Evolutionary conservation across 768 basidiomycete genomes (phyloP), one percentile per base, ranked within the genome.

Genomic region (Pulveroboletus sp.): DNA sequence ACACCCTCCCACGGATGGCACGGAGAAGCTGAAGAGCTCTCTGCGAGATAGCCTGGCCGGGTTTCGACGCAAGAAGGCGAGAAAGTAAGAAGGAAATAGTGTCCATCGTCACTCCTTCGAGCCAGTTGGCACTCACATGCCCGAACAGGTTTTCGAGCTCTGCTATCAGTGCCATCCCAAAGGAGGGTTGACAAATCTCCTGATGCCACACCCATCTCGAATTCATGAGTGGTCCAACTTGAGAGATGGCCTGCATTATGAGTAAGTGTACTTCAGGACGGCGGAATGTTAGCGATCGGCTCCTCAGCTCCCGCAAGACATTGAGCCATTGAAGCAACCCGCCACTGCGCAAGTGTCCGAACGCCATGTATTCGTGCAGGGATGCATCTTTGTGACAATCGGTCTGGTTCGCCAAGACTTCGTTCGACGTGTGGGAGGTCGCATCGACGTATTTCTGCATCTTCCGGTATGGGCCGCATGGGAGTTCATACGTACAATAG

Each of bases 321-420:
- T 81, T 81, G 23, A 72, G 58, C 78, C 77, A 80, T 43, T 80
- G 79, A 0, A 81, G 51, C 2, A 40, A 57, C 0, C 64, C 46
- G 0, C 79, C 78, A 29, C 72, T 68, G 3, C 80, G 75, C 24
- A 81, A 50, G 39, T 67, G 62, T 14, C 68, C 72, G 41, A 77
- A 81, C 0, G 72, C 66, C 12, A 72, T 61, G 23, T 63, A 73
- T 47, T 81, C 78, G 20, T 81, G 76, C 2, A 75, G 44, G 11
- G 52, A 68, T 12, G 80, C 59, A 9, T 71, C 62, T 17, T 42
- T 33, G 6, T 72, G 72, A 43, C 77, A 79, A 11, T 66, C 58
- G 0, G 52, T 50, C 51, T 81, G 80, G 19, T 59, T 54, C 21
- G 72, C 70, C 23, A 81, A 53, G 31, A 75, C 60, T 14, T 65